A percentile compares a stretch with the other conserved stretches of the same genome.
phyloP scores from a whole-genome alignment of 208 protist genomes.

The Angomonas desouzai region DNA sequence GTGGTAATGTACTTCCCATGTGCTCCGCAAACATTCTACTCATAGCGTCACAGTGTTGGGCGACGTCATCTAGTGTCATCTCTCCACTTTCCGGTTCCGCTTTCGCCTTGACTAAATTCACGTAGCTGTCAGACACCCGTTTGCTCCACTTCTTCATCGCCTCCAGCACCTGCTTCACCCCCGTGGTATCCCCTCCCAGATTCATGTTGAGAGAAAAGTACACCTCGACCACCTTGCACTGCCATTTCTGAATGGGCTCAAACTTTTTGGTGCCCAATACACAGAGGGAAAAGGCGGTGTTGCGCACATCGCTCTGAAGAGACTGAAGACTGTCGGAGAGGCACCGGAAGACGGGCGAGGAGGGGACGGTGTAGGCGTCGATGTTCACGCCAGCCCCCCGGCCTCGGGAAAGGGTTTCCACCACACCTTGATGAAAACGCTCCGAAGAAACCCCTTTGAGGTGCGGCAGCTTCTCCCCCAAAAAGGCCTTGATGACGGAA shows the following conservation, averaged over 20 bases:
- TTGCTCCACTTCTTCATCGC: constrained; percentile 67
- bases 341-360: constrained; percentile 3
- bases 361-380: constrained; percentile 35
- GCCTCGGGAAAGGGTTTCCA: constrained; percentile 70
- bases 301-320: constrained; percentile 59
- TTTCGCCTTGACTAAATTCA: neutral
- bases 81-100: constrained; percentile 6
- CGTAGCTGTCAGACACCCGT: constrained; percentile 41
- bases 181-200: constrained; percentile 73
- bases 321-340: constrained; percentile 23
- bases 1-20: constrained; percentile 34
- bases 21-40: constrained; percentile 39
- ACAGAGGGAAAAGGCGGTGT: constrained; percentile 55
- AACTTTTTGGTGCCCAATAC: constrained; percentile 56
- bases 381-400: constrained; percentile 61
- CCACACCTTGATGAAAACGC: constrained; percentile 56
- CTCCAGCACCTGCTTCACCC: constrained; percentile 57
- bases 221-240: constrained; percentile 69
- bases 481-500: constrained; percentile 23
- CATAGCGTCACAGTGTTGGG: constrained; percentile 25
- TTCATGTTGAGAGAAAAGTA: constrained; percentile 79
- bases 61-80: neutral
- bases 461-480: too few species aligned
- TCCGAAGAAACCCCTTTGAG: too few species aligned
- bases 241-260: constrained; percentile 50